These are phyloP conservation scores for Groenewaldozyma tartarivorans DNA, from an alignment of 805 yeast genomes.

Conservation along the genomic window DNA sequence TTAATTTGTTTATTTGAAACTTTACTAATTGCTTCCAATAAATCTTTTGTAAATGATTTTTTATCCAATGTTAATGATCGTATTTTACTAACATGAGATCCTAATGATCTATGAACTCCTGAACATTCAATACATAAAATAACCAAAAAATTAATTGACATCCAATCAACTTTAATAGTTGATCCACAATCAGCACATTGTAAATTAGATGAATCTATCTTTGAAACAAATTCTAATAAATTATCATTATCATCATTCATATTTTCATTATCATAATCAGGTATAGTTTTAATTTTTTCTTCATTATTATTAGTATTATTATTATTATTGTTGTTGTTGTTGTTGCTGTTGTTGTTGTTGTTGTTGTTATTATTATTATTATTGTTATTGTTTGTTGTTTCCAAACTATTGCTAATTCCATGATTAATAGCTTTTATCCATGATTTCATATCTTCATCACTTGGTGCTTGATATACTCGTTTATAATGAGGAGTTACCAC, in stretches of 20 bases:
- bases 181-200: slow-evolving; percentile 76
- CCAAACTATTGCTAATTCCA: slow-evolving; percentile 31
- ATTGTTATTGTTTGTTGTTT: not conserved
- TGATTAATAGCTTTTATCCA: slow-evolving; percentile 61
- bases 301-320: slow-evolving; percentile 2
- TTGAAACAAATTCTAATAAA: slow-evolving; percentile 12
- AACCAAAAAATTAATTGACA: slow-evolving; percentile 63
- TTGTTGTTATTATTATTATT: not conserved
- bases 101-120: slow-evolving; percentile 79
- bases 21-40: slow-evolving; percentile 45
- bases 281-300: not conserved
- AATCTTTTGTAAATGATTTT: slow-evolving; percentile 46
- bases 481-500: slow-evolving; percentile 62
- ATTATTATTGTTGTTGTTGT: slow-evolving; percentile 2
- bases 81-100: slow-evolving; percentile 71
- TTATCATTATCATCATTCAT: not conserved
- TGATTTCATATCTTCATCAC: slow-evolving; percentile 51
- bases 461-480: slow-evolving; percentile 66
- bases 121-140: slow-evolving; percentile 79
- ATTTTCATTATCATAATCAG: slow-evolving; percentile 1
- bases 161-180: slow-evolving; percentile 66
- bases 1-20: slow-evolving; percentile 50
- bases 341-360: not conserved
- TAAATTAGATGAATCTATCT: slow-evolving; percentile 40
- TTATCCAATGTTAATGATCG: slow-evolving; percentile 71